phyloP scores from a whole-genome alignment of 192 early-diverging fungal genomes.

The Jimgerdemannia lactiflua region DNA sequence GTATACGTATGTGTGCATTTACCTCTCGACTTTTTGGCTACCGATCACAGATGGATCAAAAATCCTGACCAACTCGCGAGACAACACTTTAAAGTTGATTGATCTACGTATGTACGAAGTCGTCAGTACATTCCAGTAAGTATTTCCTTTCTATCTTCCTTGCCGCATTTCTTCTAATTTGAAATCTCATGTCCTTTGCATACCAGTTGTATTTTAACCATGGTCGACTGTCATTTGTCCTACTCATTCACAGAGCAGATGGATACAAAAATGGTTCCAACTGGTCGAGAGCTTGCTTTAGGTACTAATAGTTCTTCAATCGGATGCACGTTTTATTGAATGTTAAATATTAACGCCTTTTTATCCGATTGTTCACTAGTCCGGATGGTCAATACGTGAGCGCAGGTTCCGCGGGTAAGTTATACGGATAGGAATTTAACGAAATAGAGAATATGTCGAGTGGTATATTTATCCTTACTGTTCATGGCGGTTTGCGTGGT shows the following conservation, averaged over 20 bases:
- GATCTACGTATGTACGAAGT: conserved; percentile 78
- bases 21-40: conserved; percentile 2
- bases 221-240: neutral
- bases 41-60: conserved; percentile 54
- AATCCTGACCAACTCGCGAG: conserved; percentile 90
- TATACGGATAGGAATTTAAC: neutral
- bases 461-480: neutral
- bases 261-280: conserved; percentile 82
- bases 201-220: neutral
- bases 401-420: conserved; percentile 66
- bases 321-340: neutral
- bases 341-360: neutral
- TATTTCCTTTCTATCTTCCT: conserved; percentile 14
- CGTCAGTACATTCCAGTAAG: conserved; percentile 59
- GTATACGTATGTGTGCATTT: neutral
- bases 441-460: neutral
- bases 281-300: conserved; percentile 85
- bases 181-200: neutral
- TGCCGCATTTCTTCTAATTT: conserved; percentile 6
- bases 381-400: conserved; percentile 83
- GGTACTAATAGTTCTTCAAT: conserved; percentile 26
- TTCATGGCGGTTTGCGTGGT: neutral
- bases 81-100: conserved; percentile 87
- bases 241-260: conserved; percentile 47
- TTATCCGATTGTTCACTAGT: conserved; percentile 35